Conservation (phyloP, 306 rosid genomes). For the Adenanthera pavonina region DNA sequence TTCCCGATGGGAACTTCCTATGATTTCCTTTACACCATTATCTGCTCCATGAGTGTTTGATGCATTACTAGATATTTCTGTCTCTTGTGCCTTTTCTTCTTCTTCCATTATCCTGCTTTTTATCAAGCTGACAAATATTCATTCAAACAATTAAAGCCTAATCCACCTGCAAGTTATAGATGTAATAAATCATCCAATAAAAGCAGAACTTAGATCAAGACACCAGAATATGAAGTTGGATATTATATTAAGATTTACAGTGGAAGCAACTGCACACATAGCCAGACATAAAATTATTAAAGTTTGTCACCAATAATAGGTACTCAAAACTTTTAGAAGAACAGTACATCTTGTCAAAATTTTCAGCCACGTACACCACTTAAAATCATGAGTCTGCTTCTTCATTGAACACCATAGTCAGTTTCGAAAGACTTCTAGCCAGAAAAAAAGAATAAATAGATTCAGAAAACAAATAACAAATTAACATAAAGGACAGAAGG, state of each 20-base stretch:
- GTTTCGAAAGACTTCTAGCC: background rate
- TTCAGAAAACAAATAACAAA: background rate
- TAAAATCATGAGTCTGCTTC: constrained; percentile 12
- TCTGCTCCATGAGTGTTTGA: constrained; percentile 44
- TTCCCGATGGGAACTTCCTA: constrained; percentile 44
- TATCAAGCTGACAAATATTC: constrained; percentile 45
- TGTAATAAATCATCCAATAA: constrained; percentile 15
- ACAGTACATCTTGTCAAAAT: background rate
- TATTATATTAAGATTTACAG: background rate
- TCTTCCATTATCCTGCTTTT: constrained; percentile 66
- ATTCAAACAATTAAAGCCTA: constrained; percentile 44
- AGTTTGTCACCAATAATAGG: background rate
- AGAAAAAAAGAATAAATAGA: background rate
- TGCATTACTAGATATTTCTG: constrained; percentile 46
- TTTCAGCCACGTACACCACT: background rate
- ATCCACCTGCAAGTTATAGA: constrained; percentile 52
- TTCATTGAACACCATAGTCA: constrained; percentile 11
- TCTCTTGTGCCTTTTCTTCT: constrained; percentile 68
- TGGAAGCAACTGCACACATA: background rate
- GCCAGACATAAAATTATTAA: background rate
- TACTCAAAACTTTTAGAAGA: background rate
- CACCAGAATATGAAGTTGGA: constrained; percentile 22
- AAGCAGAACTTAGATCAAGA: background rate
- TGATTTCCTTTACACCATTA: constrained; percentile 44
- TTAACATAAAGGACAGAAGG: background rate